Evolutionary conservation across 2,329 filamentous ascomycete genomes (phyloP).

Genomic region (Ceratocystis variospora): DNA sequence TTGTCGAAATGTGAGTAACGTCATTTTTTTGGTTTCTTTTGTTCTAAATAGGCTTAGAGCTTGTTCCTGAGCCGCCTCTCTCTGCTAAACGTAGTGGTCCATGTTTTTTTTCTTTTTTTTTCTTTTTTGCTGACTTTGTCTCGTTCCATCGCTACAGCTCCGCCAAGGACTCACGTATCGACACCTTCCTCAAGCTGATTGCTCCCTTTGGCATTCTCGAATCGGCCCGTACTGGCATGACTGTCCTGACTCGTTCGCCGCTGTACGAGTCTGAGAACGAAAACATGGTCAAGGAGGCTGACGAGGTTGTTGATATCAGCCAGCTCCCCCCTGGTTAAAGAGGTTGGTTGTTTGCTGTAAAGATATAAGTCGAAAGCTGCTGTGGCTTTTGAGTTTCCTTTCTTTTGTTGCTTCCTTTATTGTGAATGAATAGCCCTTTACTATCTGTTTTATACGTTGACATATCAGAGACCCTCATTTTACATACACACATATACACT

Average conservation of each 20-base stretch:
- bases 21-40: not conserved
- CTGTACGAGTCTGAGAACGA: constrained; percentile 63
- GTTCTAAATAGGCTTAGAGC: not conserved
- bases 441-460: constrained; percentile 55
- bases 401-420: constrained; percentile 33
- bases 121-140: constrained; percentile 21
- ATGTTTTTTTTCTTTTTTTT: too few species aligned
- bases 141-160: constrained; percentile 41
- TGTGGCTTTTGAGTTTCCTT: constrained; percentile 11
- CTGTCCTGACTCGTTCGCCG: constrained; percentile 89
- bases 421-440: not conserved
- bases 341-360: not conserved
- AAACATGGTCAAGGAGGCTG: constrained; percentile 63
- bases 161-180: constrained; percentile 83
- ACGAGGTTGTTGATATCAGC: constrained; percentile 89
- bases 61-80: not conserved
- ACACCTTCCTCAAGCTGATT: constrained; percentile 95
- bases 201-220: constrained; percentile 91
- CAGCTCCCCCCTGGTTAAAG: constrained; percentile 76
- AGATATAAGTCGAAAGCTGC: not conserved
- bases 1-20: constrained; percentile 75
- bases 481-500: constrained; percentile 1
- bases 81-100: not conserved
- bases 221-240: constrained; percentile 86
- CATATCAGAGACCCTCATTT: constrained; percentile 62